Evolutionary conservation across 2,329 filamentous ascomycete species (phyloP).

Genomic region (Aspergillus sp.): DNA sequence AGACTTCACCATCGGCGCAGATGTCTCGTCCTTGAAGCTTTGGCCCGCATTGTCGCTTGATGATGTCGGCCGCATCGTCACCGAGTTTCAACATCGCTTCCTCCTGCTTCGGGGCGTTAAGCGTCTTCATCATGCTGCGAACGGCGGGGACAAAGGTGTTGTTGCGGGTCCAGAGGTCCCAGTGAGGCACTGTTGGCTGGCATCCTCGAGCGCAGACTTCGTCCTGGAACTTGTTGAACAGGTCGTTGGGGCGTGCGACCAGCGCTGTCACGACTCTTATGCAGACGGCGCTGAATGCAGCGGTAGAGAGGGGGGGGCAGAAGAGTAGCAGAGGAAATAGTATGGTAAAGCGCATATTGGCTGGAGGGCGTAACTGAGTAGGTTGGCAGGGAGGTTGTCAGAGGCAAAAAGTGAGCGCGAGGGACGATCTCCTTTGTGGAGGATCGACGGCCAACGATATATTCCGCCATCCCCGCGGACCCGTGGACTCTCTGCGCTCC

Average conservation of each 20-base stretch:
- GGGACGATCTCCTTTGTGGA: not conserved
- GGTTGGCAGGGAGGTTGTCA: not conserved
- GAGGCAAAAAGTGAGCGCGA: too few relatives aligned
- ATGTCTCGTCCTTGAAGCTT: conserved; percentile 32
- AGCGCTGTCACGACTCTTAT: conserved; percentile 80
- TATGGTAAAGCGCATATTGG: conserved; percentile 22
- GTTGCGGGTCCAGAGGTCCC: conserved; percentile 39
- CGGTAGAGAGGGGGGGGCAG: conserved; percentile 19
- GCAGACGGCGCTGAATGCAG: conserved; percentile 62
- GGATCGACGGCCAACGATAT: conserved; percentile 4
- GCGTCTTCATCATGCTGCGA: conserved; percentile 31
- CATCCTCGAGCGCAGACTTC: conserved; percentile 36
- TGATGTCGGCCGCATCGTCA: conserved; percentile 35
- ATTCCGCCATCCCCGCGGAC: not conserved
- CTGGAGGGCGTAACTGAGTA: not conserved
- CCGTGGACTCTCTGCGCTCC: too few relatives aligned
- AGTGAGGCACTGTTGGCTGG: conserved; percentile 34
- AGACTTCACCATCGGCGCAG: conserved; percentile 31
- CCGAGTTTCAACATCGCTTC: conserved; percentile 32
- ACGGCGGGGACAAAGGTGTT: conserved; percentile 37
- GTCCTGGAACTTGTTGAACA: conserved; percentile 34
- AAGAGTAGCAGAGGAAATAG: conserved; percentile 19
- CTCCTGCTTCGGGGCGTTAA: conserved; percentile 32
- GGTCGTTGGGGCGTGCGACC: conserved; percentile 29
- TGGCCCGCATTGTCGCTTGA: conserved; percentile 32